Conservation (phyloP, 1,139 yeast genomes). For the Yamadazyma mexicana region DNA sequence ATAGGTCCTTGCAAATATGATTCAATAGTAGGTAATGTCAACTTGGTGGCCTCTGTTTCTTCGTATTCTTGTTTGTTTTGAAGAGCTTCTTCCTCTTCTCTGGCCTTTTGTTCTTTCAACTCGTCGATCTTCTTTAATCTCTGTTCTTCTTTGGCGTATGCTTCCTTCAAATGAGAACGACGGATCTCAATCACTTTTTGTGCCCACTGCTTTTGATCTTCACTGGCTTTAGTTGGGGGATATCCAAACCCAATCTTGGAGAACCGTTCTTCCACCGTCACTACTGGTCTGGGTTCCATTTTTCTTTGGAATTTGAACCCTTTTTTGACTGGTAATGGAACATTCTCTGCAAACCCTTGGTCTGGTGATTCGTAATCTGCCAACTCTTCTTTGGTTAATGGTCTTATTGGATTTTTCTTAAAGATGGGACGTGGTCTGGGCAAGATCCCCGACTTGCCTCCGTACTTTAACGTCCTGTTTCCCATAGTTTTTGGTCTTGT, state of each 20-base stretch:
- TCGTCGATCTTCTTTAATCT: constrained; percentile 46
- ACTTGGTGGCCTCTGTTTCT: constrained; percentile 54
- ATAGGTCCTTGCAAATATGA: constrained; percentile 65
- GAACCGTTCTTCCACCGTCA: constrained; percentile 61
- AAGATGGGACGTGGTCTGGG: constrained; percentile 76
- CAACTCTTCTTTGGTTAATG: constrained; percentile 36
- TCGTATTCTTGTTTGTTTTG: constrained; percentile 24
- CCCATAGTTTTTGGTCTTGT: constrained; percentile 32
- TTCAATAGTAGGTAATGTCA: constrained; percentile 82
- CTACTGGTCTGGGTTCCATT: constrained; percentile 52
- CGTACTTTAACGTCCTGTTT: constrained; percentile 50
- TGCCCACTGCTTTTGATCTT: constrained; percentile 47
- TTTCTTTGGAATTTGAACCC: constrained; percentile 34
- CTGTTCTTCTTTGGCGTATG: constrained; percentile 62
- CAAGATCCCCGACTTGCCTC: constrained; percentile 79
- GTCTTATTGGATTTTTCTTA: constrained; percentile 61
- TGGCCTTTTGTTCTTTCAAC: constrained; percentile 28
- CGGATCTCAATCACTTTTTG: constrained; percentile 66
- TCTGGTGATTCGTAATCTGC: constrained; percentile 46
- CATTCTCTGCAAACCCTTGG: constrained; percentile 73
- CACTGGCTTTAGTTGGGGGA: constrained; percentile 29
- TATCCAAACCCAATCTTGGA: constrained; percentile 26
- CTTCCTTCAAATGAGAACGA: constrained; percentile 66
- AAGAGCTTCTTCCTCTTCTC: constrained; percentile 21
- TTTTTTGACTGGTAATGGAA: constrained; percentile 70